Conservation (phyloP, 2,329 filamentous ascomycete genomes). For the Lasiodiplodia sp. region DNA sequence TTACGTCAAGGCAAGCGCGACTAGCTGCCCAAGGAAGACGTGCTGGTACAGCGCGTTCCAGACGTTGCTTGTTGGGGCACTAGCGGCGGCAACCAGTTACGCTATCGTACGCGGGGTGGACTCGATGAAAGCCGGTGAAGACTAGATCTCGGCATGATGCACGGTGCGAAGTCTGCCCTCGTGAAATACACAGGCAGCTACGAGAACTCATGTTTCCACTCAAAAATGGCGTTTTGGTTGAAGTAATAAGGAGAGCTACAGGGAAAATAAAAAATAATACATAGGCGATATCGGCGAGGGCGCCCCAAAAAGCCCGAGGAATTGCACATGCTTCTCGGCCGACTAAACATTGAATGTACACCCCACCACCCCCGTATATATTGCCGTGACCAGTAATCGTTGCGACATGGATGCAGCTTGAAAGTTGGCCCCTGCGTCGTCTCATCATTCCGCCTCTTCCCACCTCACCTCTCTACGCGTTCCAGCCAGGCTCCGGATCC, state of each 20-base stretch:
- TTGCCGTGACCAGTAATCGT: neutral
- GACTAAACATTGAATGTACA: neutral
- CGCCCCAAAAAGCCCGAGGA: neutral
- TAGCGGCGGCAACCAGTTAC: conserved; percentile 30
- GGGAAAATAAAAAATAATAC: neutral
- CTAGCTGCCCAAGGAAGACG: conserved; percentile 24
- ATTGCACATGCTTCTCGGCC: neutral
- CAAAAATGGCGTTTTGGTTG: neutral
- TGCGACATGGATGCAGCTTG: neutral
- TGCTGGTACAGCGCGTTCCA: conserved; percentile 23
- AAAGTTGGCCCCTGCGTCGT: conserved; percentile 5
- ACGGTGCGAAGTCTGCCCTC: neutral
- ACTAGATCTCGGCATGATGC: neutral
- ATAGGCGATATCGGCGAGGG: neutral
- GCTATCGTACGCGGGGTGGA: conserved; percentile 30
- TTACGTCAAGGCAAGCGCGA: conserved; percentile 53
- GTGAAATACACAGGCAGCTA: neutral
- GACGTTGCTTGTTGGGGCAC: conserved; percentile 26
- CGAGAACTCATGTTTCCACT: neutral
- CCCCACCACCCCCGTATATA: neutral
- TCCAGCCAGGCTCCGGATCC: conserved; percentile 1
- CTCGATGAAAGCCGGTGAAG: conserved; percentile 15
- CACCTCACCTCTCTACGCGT: neutral
- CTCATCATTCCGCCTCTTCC: conserved; percentile 12
- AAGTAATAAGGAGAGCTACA: neutral